These are phyloP conservation scores for Piloderma croceum DNA, from an alignment of 768 basidiomycete species.

Conservation along the genomic window DNA sequence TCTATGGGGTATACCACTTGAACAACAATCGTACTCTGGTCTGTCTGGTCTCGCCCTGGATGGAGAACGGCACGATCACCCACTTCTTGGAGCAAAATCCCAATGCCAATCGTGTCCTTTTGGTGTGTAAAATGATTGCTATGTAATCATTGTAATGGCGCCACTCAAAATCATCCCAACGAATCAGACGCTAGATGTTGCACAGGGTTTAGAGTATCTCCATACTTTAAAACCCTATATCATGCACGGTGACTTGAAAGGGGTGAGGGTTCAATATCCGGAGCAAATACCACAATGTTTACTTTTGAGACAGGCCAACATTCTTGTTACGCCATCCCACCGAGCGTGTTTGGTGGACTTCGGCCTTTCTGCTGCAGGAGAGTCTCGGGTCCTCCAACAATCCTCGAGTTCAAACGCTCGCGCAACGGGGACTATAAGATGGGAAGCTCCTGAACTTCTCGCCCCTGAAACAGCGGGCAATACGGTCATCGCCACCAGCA, in stretches of 20 bases:
- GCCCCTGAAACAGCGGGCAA: not conserved
- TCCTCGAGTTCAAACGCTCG: constrained; percentile 10
- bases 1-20: constrained; percentile 11
- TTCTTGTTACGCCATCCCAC: constrained; percentile 13
- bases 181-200: constrained; percentile 4
- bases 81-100: constrained; percentile 6
- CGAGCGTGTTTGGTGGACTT: constrained; percentile 14
- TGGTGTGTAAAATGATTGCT: constrained; percentile 3
- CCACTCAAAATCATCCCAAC: constrained; percentile 1
- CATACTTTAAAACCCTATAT: constrained; percentile 9
- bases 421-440: constrained; percentile 6
- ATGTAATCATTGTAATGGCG: constrained; percentile 1
- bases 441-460: constrained; percentile 9
- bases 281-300: not conserved
- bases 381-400: constrained; percentile 4
- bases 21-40: too few species aligned
- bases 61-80: constrained; percentile 11
- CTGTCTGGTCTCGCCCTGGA: constrained; percentile 11
- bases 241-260: constrained; percentile 18
- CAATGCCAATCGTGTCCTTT: not conserved
- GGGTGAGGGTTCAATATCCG: constrained; percentile 5
- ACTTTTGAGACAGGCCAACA: constrained; percentile 14
- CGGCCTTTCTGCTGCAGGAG: constrained; percentile 11
- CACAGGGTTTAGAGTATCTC: constrained; percentile 11
- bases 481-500: not conserved